Percentiles rank a stretch among this genome's conserved stretches.
These are phyloP conservation scores for Cardiospermum halicacabum DNA, from an alignment of 345 rosid genomes.

Conservation along the genomic window DNA sequence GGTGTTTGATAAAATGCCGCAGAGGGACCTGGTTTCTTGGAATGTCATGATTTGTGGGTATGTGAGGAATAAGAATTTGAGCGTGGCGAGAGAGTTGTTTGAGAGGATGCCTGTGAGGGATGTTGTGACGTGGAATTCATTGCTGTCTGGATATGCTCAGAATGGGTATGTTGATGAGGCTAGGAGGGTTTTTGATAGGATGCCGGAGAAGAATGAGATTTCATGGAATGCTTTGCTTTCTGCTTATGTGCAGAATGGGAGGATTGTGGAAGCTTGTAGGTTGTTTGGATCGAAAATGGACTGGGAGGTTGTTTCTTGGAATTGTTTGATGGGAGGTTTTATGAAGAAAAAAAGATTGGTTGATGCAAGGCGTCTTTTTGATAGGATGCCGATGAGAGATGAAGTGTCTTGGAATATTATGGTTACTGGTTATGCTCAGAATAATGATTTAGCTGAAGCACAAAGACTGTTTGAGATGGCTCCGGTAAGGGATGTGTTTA, in stretches of 20 bases:
- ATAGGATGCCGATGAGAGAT: constrained; percentile 42
- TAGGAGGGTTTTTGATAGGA: constrained; percentile 41
- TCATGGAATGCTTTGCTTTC: constrained; percentile 59
- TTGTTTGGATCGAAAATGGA: constrained; percentile 39
- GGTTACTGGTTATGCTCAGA: constrained; percentile 56
- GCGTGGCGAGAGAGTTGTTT: constrained; percentile 36
- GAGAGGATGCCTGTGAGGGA: constrained; percentile 41
- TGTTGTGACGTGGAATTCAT: constrained; percentile 46
- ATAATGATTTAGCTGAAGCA: constrained; percentile 40
- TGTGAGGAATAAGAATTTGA: constrained; percentile 31
- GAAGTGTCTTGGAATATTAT: constrained; percentile 57
- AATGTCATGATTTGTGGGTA: constrained; percentile 46
- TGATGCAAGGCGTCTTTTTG: constrained; percentile 45
- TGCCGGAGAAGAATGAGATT: constrained; percentile 43
- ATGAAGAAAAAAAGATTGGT: constrained; percentile 39
- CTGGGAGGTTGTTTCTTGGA: constrained; percentile 66
- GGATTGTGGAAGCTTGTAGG: constrained; percentile 43
- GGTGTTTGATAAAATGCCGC: constrained; percentile 44
- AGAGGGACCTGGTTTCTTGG: constrained; percentile 43
- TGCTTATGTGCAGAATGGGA: constrained; percentile 55
- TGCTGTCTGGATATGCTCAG: constrained; percentile 50
- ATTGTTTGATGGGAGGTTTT: constrained; percentile 61
- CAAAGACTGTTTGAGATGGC: constrained; percentile 41
- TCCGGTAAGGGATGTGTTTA: constrained; percentile 48
- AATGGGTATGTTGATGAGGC: constrained; percentile 48